Evolutionary conservation across 352 stramenopile species (phyloP), one percentile per base, ranked within the genome.

Genomic region (Phytophthora nicotianae): DNA sequence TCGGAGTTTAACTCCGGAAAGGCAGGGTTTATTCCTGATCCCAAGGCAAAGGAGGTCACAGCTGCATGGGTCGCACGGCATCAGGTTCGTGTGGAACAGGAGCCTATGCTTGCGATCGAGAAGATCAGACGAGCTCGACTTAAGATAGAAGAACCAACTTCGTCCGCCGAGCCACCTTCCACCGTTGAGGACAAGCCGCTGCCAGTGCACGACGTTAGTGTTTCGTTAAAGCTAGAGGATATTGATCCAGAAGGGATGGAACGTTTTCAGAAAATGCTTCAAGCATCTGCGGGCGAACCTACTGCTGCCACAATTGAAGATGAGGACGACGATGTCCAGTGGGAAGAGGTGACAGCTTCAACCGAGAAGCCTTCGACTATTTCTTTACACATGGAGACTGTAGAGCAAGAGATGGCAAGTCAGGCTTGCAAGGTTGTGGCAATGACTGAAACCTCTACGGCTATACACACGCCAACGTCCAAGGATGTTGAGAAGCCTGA

Each of bases 211-310:
- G 53, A 67, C 29, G 50, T 90, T 5, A 77, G 58, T 11, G 75
- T 90, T 38, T 65, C 72, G 6, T 68, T 89, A 56, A 83, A 87
- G 16, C 26, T 58, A 23, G 76, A 85, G 8, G 79, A 89, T 9
- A 23, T 77, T 5, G 55, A 67, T 14, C 40, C 33, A 7, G 46
- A 71, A 47, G 41, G 63, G 10, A 68, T 74, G 33, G 26, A 26
- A 17, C 24, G 64, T 62, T 54, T 70, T 56, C 46, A 60, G 69
- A 33, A 69, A 11, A 32, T 88, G 16, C 82, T 91, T 35, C 62
- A 69, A 13, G 58, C 51, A 6, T 82, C 69, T 13, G 47, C 70
- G 32, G 67, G 73, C 27, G 58, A 68, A 17, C 32, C 52, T 60
- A 43, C n/a, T 58, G 11, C 16, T 57, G 24, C 24, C 48, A 29